These are phyloP conservation scores for Solanum medicagineum DNA, from an alignment of 257 asterid species.

Conservation along the genomic window DNA sequence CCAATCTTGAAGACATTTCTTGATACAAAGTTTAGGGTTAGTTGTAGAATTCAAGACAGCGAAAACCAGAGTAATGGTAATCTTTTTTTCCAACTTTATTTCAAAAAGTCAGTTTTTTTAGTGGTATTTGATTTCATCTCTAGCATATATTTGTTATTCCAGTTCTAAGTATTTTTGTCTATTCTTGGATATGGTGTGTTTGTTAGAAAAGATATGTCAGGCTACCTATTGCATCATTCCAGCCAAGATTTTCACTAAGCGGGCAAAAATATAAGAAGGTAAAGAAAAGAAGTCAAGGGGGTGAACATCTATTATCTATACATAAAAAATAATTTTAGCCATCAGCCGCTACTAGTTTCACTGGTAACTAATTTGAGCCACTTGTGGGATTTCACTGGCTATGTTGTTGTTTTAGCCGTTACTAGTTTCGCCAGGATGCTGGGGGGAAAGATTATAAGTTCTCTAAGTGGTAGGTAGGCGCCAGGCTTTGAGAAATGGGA, in stretches of 20 bases:
- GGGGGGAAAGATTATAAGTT: background rate
- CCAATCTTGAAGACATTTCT: conserved; percentile 11
- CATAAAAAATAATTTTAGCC: background rate
- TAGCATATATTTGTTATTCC: background rate
- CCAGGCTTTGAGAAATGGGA: background rate
- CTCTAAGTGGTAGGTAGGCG: background rate
- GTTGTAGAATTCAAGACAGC: conserved; percentile 35
- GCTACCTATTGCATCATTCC: background rate
- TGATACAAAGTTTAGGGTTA: conserved; percentile 28
- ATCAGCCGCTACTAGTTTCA: too few relatives aligned
- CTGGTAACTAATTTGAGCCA: too few relatives aligned
- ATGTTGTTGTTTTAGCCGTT: too few relatives aligned
- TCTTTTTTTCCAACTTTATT: background rate
- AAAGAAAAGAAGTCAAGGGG: background rate
- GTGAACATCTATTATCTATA: background rate
- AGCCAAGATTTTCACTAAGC: background rate
- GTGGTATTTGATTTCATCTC: background rate
- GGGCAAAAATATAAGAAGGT: background rate
- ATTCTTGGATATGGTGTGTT: background rate
- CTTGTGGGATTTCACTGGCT: too few relatives aligned
- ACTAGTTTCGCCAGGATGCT: background rate
- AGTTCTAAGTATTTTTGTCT: background rate
- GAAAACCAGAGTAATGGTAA: conserved; percentile 48
- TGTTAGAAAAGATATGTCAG: background rate
- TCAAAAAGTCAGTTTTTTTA: background rate